A percentile compares a stretch with the other conserved stretches of the same genome.
Evolutionary conservation across 345 rosid species (phyloP).

Genomic region (Diplotaxis tenuifolia): DNA sequence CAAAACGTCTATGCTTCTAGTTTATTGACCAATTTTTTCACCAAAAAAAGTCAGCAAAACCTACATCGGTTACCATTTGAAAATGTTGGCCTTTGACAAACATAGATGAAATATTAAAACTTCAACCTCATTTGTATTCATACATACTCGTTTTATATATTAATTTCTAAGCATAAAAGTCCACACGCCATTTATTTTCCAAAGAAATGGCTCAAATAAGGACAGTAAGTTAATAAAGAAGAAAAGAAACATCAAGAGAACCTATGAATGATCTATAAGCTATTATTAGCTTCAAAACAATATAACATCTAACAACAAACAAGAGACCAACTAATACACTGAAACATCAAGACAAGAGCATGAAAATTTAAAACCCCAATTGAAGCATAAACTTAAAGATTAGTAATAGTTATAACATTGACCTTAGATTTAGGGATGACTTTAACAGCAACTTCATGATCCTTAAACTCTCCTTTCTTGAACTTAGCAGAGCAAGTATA

Average conservation of each 20-base stretch:
- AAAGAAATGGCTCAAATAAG: slow-evolving; percentile 11
- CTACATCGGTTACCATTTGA: slow-evolving; percentile 8
- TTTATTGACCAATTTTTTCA: slow-evolving; percentile 20
- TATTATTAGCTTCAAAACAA: not conserved
- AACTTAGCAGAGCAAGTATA: slow-evolving; percentile 89
- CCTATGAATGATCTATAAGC: not conserved
- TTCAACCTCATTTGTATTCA: not conserved
- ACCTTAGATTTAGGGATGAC: slow-evolving; percentile 95
- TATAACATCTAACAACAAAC: slow-evolving; percentile 2
- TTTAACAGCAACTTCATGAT: slow-evolving; percentile 88
- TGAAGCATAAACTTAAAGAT: not conserved
- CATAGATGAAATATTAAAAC: not conserved
- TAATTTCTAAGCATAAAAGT: slow-evolving; percentile 12
- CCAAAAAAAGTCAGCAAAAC: slow-evolving; percentile 13
- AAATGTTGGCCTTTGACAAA: slow-evolving; percentile 15
- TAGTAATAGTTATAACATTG: not conserved
- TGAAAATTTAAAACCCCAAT: not conserved
- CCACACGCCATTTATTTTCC: slow-evolving; percentile 15
- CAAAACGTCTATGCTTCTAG: slow-evolving; percentile 1
- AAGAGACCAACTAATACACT: not conserved
- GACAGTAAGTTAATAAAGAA: slow-evolving; percentile 9
- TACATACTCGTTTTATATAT: not conserved
- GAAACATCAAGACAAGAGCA: slow-evolving; percentile 12
- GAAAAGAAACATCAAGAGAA: slow-evolving; percentile 11
- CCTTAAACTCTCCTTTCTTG: slow-evolving; percentile 86